A percentile compares a stretch with the other conserved stretches of the same genome.
phyloP scores from a whole-genome alignment of 495 filamentous ascomycete genomes.

The Cetradonia linearis region DNA sequence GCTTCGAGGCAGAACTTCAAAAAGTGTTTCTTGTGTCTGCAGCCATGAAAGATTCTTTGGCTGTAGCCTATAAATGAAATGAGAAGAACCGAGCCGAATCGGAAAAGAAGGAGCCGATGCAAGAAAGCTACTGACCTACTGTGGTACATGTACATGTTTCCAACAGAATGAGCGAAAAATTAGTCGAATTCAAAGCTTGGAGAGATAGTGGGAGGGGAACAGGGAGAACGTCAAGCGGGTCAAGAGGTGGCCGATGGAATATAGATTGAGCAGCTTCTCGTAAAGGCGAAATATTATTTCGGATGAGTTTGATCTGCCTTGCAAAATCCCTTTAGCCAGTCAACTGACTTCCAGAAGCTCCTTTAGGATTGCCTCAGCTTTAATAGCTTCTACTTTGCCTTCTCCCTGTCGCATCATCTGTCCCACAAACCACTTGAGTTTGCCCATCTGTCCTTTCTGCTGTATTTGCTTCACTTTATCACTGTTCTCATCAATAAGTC shows the following conservation, averaged over 20 bases:
- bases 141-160: neutral
- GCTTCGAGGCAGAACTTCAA: neutral
- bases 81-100: neutral
- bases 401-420: constrained; percentile 75
- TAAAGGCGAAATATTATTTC: neutral
- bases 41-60: neutral
- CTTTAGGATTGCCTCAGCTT: constrained; percentile 57
- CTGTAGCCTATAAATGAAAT: neutral
- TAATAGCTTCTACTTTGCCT: constrained; percentile 64
- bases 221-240: neutral
- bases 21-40: neutral
- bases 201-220: neutral
- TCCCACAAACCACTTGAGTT: constrained; percentile 80
- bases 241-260: neutral
- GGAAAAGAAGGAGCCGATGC: neutral
- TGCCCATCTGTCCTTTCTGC: constrained; percentile 55
- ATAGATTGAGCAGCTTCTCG: neutral
- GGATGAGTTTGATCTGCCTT: too few species aligned
- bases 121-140: neutral
- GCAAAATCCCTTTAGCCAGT: neutral
- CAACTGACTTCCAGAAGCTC: constrained; percentile 33
- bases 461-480: constrained; percentile 60
- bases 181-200: neutral
- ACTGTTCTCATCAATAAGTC: constrained; percentile 39
- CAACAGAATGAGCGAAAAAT: neutral